Conservation (phyloP, 1,284 basidiomycete genomes). For the Boletellus deceptivus region DNA sequence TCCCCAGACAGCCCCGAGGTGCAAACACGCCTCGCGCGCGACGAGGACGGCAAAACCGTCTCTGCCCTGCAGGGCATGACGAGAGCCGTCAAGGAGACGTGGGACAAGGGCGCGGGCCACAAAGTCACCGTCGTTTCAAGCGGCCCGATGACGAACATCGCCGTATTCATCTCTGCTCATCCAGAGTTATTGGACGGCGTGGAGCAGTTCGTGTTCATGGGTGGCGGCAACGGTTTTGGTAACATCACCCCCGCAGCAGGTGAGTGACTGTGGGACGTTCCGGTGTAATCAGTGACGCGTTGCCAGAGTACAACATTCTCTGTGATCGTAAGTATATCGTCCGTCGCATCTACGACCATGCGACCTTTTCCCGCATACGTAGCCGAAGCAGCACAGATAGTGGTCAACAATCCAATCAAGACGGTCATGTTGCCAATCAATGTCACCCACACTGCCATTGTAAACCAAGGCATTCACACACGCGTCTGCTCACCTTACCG, state of each 20-base stretch:
- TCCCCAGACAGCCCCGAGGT: slow-evolving; percentile 46
- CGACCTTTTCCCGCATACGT: not conserved
- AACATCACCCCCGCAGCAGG: slow-evolving; percentile 75
- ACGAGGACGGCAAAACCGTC: slow-evolving; percentile 38
- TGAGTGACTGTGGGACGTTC: slow-evolving; percentile 27
- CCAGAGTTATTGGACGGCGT: slow-evolving; percentile 68
- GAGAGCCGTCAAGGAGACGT: slow-evolving; percentile 49
- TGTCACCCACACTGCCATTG: slow-evolving; percentile 79
- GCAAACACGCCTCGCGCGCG: slow-evolving; percentile 43
- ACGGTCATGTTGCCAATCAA: slow-evolving; percentile 80
- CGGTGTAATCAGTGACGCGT: not conserved
- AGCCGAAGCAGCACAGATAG: slow-evolving; percentile 82
- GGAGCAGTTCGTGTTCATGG: slow-evolving; percentile 84
- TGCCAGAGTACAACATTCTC: slow-evolving; percentile 75
- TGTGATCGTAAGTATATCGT: slow-evolving; percentile 62
- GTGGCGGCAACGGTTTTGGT: slow-evolving; percentile 81
- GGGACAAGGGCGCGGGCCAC: slow-evolving; percentile 52
- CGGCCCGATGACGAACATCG: slow-evolving; percentile 85
- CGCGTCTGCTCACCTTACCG: slow-evolving; percentile 49
- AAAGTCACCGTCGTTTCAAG: slow-evolving; percentile 69
- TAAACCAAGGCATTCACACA: slow-evolving; percentile 52
- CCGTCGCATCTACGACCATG: not conserved
- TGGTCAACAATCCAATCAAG: slow-evolving; percentile 57
- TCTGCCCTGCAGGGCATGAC: slow-evolving; percentile 69
- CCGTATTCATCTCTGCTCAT: slow-evolving; percentile 69